Evolutionary conservation across 2,329 filamentous ascomycete genomes (phyloP).

Genomic region (Cryphonectria japonica): DNA sequence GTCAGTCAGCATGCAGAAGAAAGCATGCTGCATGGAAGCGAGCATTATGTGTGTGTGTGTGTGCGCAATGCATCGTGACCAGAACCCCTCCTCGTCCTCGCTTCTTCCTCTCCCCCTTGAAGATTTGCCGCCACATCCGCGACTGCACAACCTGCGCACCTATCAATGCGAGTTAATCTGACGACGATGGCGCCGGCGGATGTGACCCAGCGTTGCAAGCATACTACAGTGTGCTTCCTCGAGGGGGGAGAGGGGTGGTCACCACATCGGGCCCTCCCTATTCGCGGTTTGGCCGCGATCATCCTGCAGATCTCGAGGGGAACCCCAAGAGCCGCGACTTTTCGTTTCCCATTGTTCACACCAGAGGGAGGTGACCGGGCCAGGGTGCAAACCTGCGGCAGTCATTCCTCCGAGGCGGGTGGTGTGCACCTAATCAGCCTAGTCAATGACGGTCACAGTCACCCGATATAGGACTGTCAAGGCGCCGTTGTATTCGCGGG

Average conservation of each 20-base stretch:
- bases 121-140: conserved; percentile 5
- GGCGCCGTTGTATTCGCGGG: background rate
- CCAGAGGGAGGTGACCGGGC: background rate
- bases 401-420: conserved; percentile 9
- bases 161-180: conserved; percentile 1
- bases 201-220: conserved; percentile 1
- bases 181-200: background rate
- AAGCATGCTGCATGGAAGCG: background rate
- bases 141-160: background rate
- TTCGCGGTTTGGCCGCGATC: conserved; percentile 11
- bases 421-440: conserved; percentile 8
- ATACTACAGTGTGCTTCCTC: too few relatives aligned
- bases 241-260: background rate
- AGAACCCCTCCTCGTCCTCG: background rate
- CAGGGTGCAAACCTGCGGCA: conserved; percentile 1
- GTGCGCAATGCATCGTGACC: background rate
- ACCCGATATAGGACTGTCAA: conserved; percentile 1
- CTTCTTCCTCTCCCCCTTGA: too few relatives aligned
- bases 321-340: conserved; percentile 4
- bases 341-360: too few relatives aligned
- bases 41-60: background rate
- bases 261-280: conserved; percentile 9
- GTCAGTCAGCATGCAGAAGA: too few relatives aligned
- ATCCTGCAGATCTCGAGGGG: background rate
- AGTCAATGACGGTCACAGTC: conserved; percentile 5